These are phyloP conservation scores for Beauveria australis DNA, from an alignment of 2,329 filamentous ascomycete species.

Conservation along the genomic window DNA sequence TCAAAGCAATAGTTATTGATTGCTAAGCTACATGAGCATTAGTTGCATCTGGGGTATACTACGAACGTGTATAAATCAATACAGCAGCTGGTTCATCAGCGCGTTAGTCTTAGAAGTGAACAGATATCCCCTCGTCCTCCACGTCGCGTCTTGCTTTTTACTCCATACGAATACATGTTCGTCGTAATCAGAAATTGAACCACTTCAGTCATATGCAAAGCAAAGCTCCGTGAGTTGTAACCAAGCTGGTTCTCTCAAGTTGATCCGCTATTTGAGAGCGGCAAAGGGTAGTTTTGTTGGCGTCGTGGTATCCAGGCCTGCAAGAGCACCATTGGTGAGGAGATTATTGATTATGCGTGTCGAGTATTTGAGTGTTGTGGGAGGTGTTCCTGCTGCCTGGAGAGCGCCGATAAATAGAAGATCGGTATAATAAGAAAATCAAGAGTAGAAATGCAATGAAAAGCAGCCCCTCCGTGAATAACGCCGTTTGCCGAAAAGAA, in stretches of 20 bases:
- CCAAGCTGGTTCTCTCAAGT: conserved; percentile 3
- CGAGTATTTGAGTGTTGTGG: neutral
- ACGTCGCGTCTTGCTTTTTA: neutral
- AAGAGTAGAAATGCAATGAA: conserved; percentile 14
- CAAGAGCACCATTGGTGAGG: neutral
- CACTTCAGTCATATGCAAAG: conserved; percentile 10
- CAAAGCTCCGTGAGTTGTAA: conserved; percentile 5
- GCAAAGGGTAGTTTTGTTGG: neutral
- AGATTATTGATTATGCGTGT: neutral
- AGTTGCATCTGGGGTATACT: conserved; percentile 11
- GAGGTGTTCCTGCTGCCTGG: neutral
- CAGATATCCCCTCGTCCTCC: conserved; percentile 6
- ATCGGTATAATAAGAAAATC: conserved; percentile 13
- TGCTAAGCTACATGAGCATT: conserved; percentile 10
- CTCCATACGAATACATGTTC: conserved; percentile 6
- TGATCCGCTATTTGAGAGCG: neutral
- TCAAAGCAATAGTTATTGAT: conserved; percentile 4
- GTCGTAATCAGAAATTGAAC: conserved; percentile 4
- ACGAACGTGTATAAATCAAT: conserved; percentile 11
- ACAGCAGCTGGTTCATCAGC: conserved; percentile 10
- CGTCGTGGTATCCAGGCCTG: neutral
- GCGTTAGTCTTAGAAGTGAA: conserved; percentile 11
- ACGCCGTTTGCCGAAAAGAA: conserved; percentile 16
- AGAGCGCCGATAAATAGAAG: conserved; percentile 8
- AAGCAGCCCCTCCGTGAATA: conserved; percentile 14